phyloP scores from a whole-genome alignment of 345 rosid genomes.

The Ricinus communis region DNA sequence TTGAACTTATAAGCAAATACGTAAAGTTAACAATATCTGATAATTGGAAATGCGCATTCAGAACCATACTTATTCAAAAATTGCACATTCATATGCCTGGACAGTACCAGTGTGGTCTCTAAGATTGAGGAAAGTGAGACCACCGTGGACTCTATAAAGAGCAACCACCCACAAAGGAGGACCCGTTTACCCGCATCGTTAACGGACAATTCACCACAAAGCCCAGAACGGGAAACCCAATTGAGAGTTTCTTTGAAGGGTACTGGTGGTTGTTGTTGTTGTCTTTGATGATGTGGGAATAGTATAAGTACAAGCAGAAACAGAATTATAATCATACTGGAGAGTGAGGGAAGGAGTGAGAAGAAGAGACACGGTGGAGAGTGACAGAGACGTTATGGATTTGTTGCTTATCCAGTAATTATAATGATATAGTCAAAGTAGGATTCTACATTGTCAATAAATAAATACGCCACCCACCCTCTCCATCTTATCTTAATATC shows the following conservation, averaged over 20 bases:
- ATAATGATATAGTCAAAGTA: too few relatives aligned
- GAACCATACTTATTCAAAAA: not conserved
- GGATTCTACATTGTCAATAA: too few relatives aligned
- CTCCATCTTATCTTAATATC: too few relatives aligned
- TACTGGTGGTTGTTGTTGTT: not conserved
- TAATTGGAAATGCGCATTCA: not conserved
- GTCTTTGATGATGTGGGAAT: slow-evolving; percentile 9
- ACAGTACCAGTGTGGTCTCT: slow-evolving; percentile 95
- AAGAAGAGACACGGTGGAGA: slow-evolving; percentile 23
- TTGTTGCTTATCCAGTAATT: too few relatives aligned
- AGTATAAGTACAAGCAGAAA: slow-evolving; percentile 27
- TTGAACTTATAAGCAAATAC: not conserved
- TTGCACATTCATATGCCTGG: slow-evolving; percentile 44
- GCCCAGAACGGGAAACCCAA: slow-evolving; percentile 69
- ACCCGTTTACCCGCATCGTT: slow-evolving; percentile 75
- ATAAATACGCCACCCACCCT: too few relatives aligned
- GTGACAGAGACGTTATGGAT: too few relatives aligned
- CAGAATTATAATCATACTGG: slow-evolving; percentile 31
- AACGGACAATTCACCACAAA: slow-evolving; percentile 65
- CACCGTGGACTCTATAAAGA: slow-evolving; percentile 81
- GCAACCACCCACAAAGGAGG: slow-evolving; percentile 96
- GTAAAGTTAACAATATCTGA: not conserved
- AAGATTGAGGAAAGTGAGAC: slow-evolving; percentile 86
- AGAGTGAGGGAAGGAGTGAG: slow-evolving; percentile 38
- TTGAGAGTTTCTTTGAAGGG: slow-evolving; percentile 38